Percentiles rank a stretch among this genome's conserved stretches.
These are phyloP conservation scores for Tremellales sp. DNA, from an alignment of 1,284 basidiomycete genomes.

Conservation along the genomic window DNA sequence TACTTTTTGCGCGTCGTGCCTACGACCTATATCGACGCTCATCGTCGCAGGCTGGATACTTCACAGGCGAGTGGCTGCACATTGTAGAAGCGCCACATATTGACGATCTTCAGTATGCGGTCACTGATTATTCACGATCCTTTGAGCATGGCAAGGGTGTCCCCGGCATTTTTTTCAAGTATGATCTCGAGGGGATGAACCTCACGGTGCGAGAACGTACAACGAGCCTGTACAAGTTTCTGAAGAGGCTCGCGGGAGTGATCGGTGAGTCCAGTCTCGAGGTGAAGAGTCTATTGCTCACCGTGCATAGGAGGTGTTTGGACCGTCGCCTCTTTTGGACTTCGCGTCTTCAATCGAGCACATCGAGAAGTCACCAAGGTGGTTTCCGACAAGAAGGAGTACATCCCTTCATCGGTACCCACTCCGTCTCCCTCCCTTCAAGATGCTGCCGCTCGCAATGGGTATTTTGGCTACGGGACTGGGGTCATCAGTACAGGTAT, in stretches of 20 bases:
- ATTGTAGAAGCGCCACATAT: too few species aligned
- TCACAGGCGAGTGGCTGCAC: constrained; percentile 52
- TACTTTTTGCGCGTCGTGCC: constrained; percentile 95
- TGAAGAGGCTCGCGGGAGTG: constrained; percentile 61
- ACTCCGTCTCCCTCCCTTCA: constrained; percentile 6
- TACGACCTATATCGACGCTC: constrained; percentile 78
- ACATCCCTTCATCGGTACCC: constrained; percentile 27
- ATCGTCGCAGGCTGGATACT: constrained; percentile 61
- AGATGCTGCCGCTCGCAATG: neutral
- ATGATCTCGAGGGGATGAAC: constrained; percentile 86
- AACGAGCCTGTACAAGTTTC: constrained; percentile 69
- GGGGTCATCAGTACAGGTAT: too few species aligned
- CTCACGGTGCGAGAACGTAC: constrained; percentile 84
- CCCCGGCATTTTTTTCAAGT: constrained; percentile 95
- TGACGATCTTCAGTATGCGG: constrained; percentile 93
- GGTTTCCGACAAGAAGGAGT: constrained; percentile 31
- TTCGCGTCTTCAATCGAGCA: constrained; percentile 45
- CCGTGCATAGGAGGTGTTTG: constrained; percentile 44
- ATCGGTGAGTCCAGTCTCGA: constrained; percentile 28
- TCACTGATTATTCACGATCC: constrained; percentile 82
- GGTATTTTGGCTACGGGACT: neutral
- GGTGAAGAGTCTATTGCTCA: neutral
- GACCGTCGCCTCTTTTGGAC: constrained; percentile 47
- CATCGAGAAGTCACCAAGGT: constrained; percentile 41
- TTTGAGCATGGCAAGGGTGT: constrained; percentile 73